Conservation (phyloP, 306 rosid genomes). For the Benincasa hispida region DNA sequence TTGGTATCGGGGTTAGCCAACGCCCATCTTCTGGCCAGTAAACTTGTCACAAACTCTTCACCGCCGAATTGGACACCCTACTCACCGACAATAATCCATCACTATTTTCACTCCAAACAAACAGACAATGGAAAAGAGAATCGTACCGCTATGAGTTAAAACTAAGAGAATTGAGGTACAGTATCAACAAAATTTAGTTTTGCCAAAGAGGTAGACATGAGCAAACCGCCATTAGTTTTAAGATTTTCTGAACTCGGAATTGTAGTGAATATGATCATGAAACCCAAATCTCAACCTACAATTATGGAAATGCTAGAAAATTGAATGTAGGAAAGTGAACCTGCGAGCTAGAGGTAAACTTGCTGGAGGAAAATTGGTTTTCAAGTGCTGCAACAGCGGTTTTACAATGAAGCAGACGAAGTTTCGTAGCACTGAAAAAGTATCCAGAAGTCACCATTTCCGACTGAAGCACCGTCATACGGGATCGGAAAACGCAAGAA, state of each 20-base stretch:
- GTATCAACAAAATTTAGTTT: neutral
- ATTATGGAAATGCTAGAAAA: neutral
- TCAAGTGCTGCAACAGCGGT: conserved; percentile 17
- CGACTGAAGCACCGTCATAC: neutral
- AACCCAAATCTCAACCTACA: neutral
- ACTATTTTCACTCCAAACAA: neutral
- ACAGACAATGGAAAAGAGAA: neutral
- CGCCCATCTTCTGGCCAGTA: conserved; percentile 70
- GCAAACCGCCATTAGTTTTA: neutral
- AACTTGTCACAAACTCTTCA: conserved; percentile 37
- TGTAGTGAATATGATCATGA: neutral
- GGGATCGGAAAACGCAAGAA: neutral
- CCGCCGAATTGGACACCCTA: conserved; percentile 28
- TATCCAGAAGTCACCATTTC: neutral
- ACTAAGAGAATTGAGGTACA: too few relatives aligned
- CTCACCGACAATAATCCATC: neutral
- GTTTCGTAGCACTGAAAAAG: conserved; percentile 13
- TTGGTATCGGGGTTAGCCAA: conserved; percentile 44
- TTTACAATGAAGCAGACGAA: conserved; percentile 14
- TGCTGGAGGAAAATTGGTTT: conserved; percentile 19
- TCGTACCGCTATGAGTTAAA: too few relatives aligned
- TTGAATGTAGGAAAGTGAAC: neutral
- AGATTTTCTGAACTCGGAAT: neutral
- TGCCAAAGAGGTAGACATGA: neutral
- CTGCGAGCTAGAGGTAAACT: conserved; percentile 1